Conservation (phyloP, 345 rosid species). For the Heritiera littoralis region DNA sequence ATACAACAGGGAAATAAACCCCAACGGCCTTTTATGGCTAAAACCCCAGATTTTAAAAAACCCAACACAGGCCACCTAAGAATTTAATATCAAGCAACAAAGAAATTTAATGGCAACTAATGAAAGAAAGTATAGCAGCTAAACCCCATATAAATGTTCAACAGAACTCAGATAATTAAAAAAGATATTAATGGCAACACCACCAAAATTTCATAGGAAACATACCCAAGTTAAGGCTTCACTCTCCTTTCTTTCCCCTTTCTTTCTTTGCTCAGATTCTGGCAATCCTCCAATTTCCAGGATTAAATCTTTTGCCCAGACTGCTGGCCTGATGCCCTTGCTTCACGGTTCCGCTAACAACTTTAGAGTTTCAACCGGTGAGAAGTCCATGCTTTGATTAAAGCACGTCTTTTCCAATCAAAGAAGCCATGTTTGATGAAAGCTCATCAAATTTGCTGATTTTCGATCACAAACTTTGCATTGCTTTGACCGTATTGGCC, state of each 20-base stretch:
- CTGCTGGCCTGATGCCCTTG: background rate
- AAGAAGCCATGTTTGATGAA: background rate
- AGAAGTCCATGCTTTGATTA: background rate
- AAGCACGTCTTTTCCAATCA: background rate
- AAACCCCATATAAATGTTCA: conserved; percentile 30
- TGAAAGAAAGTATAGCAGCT: conserved; percentile 36
- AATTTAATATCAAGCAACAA: conserved; percentile 60
- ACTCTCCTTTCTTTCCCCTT: too few species aligned
- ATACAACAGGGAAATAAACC: too few species aligned
- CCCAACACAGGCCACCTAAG: conserved; percentile 41
- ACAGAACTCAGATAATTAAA: conserved; percentile 24
- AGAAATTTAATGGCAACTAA: conserved; percentile 69
- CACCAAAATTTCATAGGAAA: conserved; percentile 37
- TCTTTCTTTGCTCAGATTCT: background rate
- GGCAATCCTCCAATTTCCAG: background rate
- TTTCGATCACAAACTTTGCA: background rate
- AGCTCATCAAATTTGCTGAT: background rate
- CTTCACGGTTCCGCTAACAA: background rate
- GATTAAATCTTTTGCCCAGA: background rate
- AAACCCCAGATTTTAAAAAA: conserved; percentile 26
- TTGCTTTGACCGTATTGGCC: background rate
- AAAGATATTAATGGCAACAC: conserved; percentile 39
- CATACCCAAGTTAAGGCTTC: conserved; percentile 16
- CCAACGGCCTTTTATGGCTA: conserved; percentile 56
- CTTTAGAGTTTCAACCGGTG: background rate